Conservation (phyloP, 768 basidiomycete species). For the Suillus fuscotomentosus region DNA sequence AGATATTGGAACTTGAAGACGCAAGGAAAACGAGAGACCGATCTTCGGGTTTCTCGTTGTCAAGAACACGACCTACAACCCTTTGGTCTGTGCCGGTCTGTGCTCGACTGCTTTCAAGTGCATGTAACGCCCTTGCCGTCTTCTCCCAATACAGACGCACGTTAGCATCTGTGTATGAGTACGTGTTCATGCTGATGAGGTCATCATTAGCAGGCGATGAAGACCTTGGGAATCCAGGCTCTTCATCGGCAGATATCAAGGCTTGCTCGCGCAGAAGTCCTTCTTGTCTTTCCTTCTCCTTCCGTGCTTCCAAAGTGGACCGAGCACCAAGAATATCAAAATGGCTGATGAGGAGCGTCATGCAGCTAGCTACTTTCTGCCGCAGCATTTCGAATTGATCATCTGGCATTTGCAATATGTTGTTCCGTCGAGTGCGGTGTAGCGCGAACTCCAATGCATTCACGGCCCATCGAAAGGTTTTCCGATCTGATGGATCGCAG, state of each 20-base stretch:
- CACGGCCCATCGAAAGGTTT: slow-evolving; percentile 98
- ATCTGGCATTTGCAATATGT: slow-evolving; percentile 84
- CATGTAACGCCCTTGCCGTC: slow-evolving; percentile 52
- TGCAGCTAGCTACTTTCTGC: slow-evolving; percentile 91
- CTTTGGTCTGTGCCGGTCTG: slow-evolving; percentile 67
- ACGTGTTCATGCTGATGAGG: slow-evolving; percentile 23
- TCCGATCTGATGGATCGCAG: slow-evolving; percentile 92
- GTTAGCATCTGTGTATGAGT: slow-evolving; percentile 57
- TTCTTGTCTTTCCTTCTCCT: slow-evolving; percentile 85
- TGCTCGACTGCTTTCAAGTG: slow-evolving; percentile 66
- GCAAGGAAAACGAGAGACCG: slow-evolving; percentile 92
- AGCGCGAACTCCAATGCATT: slow-evolving; percentile 92
- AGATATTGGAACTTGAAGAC: slow-evolving; percentile 92
- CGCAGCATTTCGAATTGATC: slow-evolving; percentile 90
- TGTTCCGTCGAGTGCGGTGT: slow-evolving; percentile 81
- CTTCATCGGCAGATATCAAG: slow-evolving; percentile 43
- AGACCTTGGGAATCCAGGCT: slow-evolving; percentile 49
- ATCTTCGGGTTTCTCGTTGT: slow-evolving; percentile 92
- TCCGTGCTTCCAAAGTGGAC: slow-evolving; percentile 82
- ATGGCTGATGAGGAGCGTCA: slow-evolving; percentile 95
- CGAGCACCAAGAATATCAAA: slow-evolving; percentile 98
- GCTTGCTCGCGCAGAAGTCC: slow-evolving; percentile 57
- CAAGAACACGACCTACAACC: slow-evolving; percentile 86
- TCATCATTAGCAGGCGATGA: slow-evolving; percentile 37
- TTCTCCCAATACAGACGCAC: slow-evolving; percentile 79